Base-by-base conservation (phyloP, 768 basidiomycete species). In the Roridomyces roridus region DNA sequence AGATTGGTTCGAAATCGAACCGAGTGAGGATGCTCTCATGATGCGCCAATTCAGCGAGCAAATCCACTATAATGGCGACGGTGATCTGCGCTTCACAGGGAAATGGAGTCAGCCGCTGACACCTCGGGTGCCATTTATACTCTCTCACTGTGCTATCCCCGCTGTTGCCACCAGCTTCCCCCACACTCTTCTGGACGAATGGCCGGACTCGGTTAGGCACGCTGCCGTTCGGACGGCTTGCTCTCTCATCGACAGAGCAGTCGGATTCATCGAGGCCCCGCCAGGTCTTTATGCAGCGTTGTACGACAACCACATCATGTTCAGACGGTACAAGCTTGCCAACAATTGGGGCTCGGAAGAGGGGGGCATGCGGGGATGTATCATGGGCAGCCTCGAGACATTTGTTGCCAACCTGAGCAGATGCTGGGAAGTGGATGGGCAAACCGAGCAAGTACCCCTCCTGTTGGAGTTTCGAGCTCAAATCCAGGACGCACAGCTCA, bases 341-440 rank as follows among this genome's bases (percentile, higher is more conserved):
- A 60, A 59, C 26, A 60, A 63, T 34, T 67, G 57, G 42, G 66
- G 66, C 4, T 59, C 58, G 29, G 57, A 67, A 46, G 23, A 50
- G 34, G 66, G 64, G 4, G 64, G 66, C 6, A 17, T 63, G 6
- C 57, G 65, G 6, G 59, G 66, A 7, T 67, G 66, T 64, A 29
- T 52, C 15, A 45, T 41, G 17, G 45, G 41, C 11, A 48, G 41
- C 23, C 43, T 55, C 6, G 44, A 60, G 7, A 62, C 57, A 45
- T 67, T 67, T 43, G 53, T 58, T 2, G 29, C 29, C 8, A 18
- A 24, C 14, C 56, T 63, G 18, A 54, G 53, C 28, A 12, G 23
- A n/a, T 46, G 41, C 11, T 65, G 64, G 64, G 5, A n/a, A 6
- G 54, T 56, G 0, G 18, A 3, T 8, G 29, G 15, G 8, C 47